Evolutionary conservation across 192 early-diverging fungal species (phyloP).

Genomic region (Backusella circina): DNA sequence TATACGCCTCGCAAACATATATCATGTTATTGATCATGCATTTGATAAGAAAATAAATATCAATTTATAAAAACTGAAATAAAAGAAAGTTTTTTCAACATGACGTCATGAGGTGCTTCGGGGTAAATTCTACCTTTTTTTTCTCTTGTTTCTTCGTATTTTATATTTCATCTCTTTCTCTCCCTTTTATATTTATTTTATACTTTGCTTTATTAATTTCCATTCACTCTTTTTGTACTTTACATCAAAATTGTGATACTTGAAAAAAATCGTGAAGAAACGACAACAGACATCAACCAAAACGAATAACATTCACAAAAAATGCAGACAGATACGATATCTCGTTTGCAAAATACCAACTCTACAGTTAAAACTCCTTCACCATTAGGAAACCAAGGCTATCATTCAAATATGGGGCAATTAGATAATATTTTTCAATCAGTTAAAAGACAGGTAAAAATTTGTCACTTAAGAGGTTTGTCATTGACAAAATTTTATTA

Average conservation of each 20-base stretch:
- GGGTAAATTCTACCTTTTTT: neutral
- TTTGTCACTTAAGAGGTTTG: neutral
- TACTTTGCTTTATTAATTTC: neutral
- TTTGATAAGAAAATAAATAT: neutral
- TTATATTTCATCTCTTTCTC: slow-evolving; percentile 1
- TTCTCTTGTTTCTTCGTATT: slow-evolving; percentile 1
- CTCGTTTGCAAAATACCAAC: neutral
- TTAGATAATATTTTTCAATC: slow-evolving; percentile 7
- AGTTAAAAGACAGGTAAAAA: slow-evolving; percentile 6
- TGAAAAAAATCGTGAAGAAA: neutral
- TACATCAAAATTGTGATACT: neutral
- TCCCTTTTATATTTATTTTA: slow-evolving; percentile 1
- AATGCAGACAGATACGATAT: slow-evolving; percentile 9
- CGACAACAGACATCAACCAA: neutral
- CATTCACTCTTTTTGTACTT: neutral
- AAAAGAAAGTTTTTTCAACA: neutral
- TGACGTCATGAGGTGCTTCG: neutral
- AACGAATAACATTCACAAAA: neutral
- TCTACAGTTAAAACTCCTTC: slow-evolving; percentile 16
- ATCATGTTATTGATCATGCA: slow-evolving; percentile 4
- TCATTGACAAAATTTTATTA: neutral
- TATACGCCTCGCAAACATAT: neutral
- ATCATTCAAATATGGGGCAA: slow-evolving; percentile 6
- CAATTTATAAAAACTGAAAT: neutral
- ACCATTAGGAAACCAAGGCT: neutral